Conservation (phyloP, 768 basidiomycete genomes). For the Cystoderma amianthinum region DNA sequence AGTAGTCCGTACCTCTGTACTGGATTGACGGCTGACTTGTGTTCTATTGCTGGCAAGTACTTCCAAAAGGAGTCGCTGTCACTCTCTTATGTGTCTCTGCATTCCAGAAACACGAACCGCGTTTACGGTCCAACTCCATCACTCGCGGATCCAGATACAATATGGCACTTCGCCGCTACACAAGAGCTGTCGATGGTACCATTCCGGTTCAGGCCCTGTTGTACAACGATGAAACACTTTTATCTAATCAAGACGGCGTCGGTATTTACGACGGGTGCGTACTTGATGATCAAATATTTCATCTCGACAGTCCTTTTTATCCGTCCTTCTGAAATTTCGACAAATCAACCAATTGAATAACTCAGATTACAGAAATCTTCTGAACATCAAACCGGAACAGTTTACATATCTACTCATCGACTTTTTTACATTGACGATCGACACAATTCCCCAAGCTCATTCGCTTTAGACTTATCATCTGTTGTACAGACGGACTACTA, state of each 20-base stretch:
- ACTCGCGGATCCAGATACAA: no score
- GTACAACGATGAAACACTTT: conserved; percentile 74
- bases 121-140: background rate
- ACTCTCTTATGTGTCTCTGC: no score
- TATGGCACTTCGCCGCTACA: conserved; percentile 54
- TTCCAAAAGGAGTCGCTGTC: no score
- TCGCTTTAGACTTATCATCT: conserved; percentile 56
- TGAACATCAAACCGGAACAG: conserved; percentile 68
- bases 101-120: no score
- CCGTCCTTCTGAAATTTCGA: no score
- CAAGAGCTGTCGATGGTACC: conserved; percentile 58
- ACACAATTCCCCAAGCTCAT: conserved; percentile 47
- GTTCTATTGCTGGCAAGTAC: no score
- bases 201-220: conserved; percentile 74
- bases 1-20: no score
- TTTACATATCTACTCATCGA: conserved; percentile 76
- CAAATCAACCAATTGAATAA: conserved; percentile 18
- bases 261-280: conserved; percentile 95
- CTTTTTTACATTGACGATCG: conserved; percentile 70
- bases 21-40: no score
- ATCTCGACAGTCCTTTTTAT: no score
- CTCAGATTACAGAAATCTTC: conserved; percentile 73
- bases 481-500: conserved; percentile 82
- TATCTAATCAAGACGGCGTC: conserved; percentile 68
- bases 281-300: no score